A percentile compares a stretch with the other conserved stretches of the same genome.
Evolutionary conservation across 2,329 filamentous ascomycete genomes (phyloP).

Genomic region (Calonectria pauciramosa): DNA sequence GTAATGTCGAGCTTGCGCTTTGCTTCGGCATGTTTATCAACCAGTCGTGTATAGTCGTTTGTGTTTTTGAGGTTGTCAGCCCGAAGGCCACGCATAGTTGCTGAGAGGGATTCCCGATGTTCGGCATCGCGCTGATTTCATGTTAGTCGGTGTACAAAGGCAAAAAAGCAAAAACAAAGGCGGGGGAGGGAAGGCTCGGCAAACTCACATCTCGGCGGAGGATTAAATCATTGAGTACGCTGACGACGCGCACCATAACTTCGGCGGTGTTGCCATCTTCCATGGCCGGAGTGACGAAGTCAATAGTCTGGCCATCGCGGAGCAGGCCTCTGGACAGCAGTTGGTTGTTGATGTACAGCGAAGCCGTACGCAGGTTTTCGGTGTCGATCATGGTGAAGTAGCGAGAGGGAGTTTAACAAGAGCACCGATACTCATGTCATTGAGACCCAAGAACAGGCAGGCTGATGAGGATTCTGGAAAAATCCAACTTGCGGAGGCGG

Average conservation of each 20-base stretch:
- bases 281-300: slow-evolving; percentile 82
- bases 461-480: slow-evolving; percentile 28
- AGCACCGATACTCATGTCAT: slow-evolving; percentile 40
- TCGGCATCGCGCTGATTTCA: slow-evolving; percentile 83
- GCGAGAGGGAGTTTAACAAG: slow-evolving; percentile 23
- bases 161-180: background rate
- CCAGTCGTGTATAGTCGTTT: slow-evolving; percentile 73
- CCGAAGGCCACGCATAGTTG: slow-evolving; percentile 81
- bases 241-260: slow-evolving; percentile 89
- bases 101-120: slow-evolving; percentile 85
- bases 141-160: slow-evolving; percentile 30
- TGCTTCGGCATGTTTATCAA: slow-evolving; percentile 67
- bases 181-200: too few species aligned
- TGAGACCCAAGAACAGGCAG: slow-evolving; percentile 14
- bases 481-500: slow-evolving; percentile 15
- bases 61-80: slow-evolving; percentile 81
- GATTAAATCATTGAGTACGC: slow-evolving; percentile 93
- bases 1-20: slow-evolving; percentile 69
- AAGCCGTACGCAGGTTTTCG: slow-evolving; percentile 75
- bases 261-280: slow-evolving; percentile 67
- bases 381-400: slow-evolving; percentile 64
- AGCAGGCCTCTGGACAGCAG: slow-evolving; percentile 75
- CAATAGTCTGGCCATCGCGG: slow-evolving; percentile 79
- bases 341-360: slow-evolving; percentile 81
- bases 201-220: slow-evolving; percentile 83